Evolutionary conservation across 2,329 filamentous ascomycete genomes (phyloP).

Genomic region (Penicillium sp.): DNA sequence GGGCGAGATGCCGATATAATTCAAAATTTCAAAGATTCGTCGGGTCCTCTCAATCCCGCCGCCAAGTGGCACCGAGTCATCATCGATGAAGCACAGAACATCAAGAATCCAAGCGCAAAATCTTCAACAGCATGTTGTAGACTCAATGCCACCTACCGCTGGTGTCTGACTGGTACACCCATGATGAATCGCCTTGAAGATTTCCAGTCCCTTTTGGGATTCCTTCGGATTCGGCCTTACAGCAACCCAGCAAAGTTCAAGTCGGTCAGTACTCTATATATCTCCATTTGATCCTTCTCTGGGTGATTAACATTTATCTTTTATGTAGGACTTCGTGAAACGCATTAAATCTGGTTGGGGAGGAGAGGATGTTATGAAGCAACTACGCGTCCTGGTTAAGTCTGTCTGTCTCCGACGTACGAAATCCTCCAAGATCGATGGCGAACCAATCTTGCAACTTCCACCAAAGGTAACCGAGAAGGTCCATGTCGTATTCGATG

Average conservation of each 20-base stretch:
- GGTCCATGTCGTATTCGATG: conserved; percentile 63
- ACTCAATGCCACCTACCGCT: conserved; percentile 61
- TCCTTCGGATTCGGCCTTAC: conserved; percentile 75
- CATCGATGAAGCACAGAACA: conserved; percentile 75
- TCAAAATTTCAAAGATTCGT: neutral
- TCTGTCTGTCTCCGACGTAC: conserved; percentile 79
- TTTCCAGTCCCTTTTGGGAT: conserved; percentile 72
- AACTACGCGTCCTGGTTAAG: conserved; percentile 72
- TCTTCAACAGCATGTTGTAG: conserved; percentile 59
- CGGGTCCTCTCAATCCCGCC: conserved; percentile 56
- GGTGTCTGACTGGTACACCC: conserved; percentile 77
- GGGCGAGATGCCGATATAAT: conserved; percentile 34
- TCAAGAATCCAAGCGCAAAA: conserved; percentile 70
- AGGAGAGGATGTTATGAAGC: conserved; percentile 59
- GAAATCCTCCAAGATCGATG: conserved; percentile 75
- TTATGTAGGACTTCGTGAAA: conserved; percentile 49
- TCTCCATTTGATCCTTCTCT: neutral
- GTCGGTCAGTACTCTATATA: conserved; percentile 38
- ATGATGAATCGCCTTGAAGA: conserved; percentile 87
- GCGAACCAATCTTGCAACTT: conserved; percentile 69
- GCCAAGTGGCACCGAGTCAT: conserved; percentile 68
- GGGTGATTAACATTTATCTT: neutral
- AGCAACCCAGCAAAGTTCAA: conserved; percentile 63
- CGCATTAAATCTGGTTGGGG: conserved; percentile 49
- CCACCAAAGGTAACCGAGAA: conserved; percentile 63